Percentiles rank a stretch among this genome's conserved stretches.
Evolutionary conservation across 495 filamentous ascomycete species (phyloP).

Genomic region (Evernia prunastri): DNA sequence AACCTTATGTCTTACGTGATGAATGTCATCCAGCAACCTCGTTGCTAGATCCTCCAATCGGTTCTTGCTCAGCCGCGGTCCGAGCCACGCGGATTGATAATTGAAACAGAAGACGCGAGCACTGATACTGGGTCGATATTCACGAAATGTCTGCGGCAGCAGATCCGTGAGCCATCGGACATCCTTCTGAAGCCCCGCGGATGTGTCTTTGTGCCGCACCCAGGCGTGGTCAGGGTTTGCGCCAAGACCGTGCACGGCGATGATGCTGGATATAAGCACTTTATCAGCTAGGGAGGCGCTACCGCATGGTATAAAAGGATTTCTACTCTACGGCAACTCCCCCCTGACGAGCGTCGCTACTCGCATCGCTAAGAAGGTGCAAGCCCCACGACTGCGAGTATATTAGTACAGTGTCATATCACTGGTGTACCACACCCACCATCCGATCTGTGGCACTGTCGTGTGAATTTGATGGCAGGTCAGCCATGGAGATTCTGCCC

Average conservation of each 20-base stretch:
- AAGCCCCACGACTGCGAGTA: neutral
- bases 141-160: neutral
- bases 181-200: neutral
- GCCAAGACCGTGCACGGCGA: slow-evolving; percentile 1
- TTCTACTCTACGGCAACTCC: neutral
- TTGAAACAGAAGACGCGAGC: slow-evolving; percentile 2
- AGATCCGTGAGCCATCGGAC: slow-evolving; percentile 8
- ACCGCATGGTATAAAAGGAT: neutral
- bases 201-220: neutral
- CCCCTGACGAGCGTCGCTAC: neutral
- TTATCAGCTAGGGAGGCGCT: neutral
- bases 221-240: neutral
- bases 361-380: neutral
- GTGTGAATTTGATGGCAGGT: neutral
- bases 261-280: neutral
- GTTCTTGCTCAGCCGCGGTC: neutral
- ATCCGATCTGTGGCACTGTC: neutral
- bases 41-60: neutral
- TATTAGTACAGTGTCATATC: neutral
- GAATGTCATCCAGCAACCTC: neutral
- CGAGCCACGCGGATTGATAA: slow-evolving; percentile 1
- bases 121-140: neutral
- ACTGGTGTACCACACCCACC: neutral
- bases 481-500: neutral
- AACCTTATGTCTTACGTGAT: neutral